phyloP scores from a whole-genome alignment of 2,329 filamentous ascomycete species.

The Phaeoacremonium minimum region DNA sequence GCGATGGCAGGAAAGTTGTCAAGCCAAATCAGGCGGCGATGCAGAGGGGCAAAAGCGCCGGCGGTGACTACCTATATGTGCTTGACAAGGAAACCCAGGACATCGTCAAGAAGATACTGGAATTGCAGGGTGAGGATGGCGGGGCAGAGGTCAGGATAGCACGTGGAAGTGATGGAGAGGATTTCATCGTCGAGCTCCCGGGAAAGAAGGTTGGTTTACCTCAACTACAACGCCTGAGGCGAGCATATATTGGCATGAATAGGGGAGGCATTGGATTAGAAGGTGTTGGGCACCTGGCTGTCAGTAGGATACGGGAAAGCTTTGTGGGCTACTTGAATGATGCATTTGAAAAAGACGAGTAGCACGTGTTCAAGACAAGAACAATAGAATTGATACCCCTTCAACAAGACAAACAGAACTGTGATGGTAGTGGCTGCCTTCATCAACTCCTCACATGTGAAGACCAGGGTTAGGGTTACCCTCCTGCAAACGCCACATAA shows the following conservation, averaged over 20 bases:
- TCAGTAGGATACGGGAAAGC: slow-evolving; percentile 52
- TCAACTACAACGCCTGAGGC: slow-evolving; percentile 70
- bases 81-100: slow-evolving; percentile 76
- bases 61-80: slow-evolving; percentile 73
- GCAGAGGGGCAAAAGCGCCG: slow-evolving; percentile 54
- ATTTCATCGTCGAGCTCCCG: slow-evolving; percentile 61
- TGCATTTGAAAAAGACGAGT: slow-evolving; percentile 55
- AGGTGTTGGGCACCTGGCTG: slow-evolving; percentile 47
- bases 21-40: slow-evolving; percentile 74
- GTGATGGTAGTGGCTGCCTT: too few species aligned
- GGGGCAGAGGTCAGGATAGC: slow-evolving; percentile 53
- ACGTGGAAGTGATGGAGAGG: slow-evolving; percentile 31
- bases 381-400: not conserved
- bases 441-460: too few species aligned
- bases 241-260: slow-evolving; percentile 75
- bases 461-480: not conserved
- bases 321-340: slow-evolving; percentile 67
- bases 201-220: slow-evolving; percentile 63
- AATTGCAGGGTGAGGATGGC: slow-evolving; percentile 64
- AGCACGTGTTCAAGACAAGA: slow-evolving; percentile 14
- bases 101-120: slow-evolving; percentile 65
- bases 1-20: slow-evolving; percentile 57
- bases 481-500: not conserved
- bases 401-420: too few species aligned
- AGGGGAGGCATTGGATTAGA: slow-evolving; percentile 62